phyloP scores from a whole-genome alignment of 148 eudicot species.

The Linanthus parryae region DNA sequence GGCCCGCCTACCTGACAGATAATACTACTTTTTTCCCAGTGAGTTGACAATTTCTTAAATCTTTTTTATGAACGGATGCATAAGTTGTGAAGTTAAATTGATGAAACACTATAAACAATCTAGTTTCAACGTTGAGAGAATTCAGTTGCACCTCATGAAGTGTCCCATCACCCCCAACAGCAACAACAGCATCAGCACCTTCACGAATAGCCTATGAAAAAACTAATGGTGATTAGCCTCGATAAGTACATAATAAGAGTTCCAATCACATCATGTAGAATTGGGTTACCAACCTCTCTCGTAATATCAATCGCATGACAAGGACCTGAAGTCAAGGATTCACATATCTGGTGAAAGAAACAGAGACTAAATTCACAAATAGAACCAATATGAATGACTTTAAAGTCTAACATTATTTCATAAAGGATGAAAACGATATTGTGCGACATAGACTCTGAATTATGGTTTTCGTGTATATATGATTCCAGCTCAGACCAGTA shows the following conservation, averaged over 20 bases:
- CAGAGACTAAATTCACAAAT: conserved; percentile 13
- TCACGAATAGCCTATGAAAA: conserved; percentile 75
- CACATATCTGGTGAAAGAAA: conserved; percentile 54
- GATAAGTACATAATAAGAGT: not conserved
- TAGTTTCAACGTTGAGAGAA: not conserved
- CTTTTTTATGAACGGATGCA: too few species aligned
- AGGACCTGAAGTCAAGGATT: conserved; percentile 89
- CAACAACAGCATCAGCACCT: conserved; percentile 91
- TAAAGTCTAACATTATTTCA: too few species aligned
- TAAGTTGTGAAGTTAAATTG: not conserved
- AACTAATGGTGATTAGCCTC: conserved; percentile 1
- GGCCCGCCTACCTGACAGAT: too few species aligned
- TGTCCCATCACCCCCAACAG: conserved; percentile 98
- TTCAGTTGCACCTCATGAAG: conserved; percentile 73
- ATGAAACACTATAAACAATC: conserved; percentile 3
- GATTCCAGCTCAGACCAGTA: not conserved
- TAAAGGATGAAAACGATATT: not conserved
- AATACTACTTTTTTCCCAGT: too few species aligned
- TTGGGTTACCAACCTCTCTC: conserved; percentile 58
- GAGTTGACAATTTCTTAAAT: too few species aligned
- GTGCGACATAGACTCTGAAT: not conserved
- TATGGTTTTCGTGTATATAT: not conserved
- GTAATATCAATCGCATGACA: conserved; percentile 86
- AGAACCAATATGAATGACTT: conserved; percentile 4
- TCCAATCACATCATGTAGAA: not conserved